Conservation (phyloP, 2,329 filamentous ascomycete species). For the Tolypocladium tropicale region DNA sequence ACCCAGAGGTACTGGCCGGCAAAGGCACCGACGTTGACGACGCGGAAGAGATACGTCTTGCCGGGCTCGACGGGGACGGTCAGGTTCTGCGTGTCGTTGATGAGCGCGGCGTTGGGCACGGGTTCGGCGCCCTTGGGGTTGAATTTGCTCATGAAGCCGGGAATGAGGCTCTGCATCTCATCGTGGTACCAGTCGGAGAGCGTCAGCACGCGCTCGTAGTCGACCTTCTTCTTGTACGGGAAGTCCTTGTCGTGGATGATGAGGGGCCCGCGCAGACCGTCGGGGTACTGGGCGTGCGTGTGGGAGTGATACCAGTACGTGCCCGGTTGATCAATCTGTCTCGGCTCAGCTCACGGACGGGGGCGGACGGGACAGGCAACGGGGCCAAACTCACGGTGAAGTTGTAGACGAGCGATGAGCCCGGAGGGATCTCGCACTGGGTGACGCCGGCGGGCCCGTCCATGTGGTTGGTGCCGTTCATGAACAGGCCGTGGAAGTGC, state of each 20-base stretch:
- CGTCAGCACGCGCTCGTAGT: slow-evolving; percentile 54
- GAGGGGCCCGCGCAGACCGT: slow-evolving; percentile 55
- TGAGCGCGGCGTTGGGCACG: slow-evolving; percentile 55
- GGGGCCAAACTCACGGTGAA: slow-evolving; percentile 45
- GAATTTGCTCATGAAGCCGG: slow-evolving; percentile 38
- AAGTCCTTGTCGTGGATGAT: slow-evolving; percentile 52
- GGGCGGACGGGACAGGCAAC: not conserved
- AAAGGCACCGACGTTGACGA: slow-evolving; percentile 67
- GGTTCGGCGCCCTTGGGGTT: slow-evolving; percentile 53
- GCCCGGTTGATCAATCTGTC: slow-evolving; percentile 52
- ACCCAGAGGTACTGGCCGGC: slow-evolving; percentile 57
- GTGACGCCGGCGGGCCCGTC: slow-evolving; percentile 58
- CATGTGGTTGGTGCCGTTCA: slow-evolving; percentile 58
- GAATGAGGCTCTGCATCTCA: slow-evolving; percentile 36
- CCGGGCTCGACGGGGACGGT: slow-evolving; percentile 50
- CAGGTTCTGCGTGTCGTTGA: slow-evolving; percentile 60
- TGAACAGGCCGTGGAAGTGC: slow-evolving; percentile 63
- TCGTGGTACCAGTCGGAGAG: slow-evolving; percentile 65
- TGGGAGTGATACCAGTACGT: slow-evolving; percentile 78
- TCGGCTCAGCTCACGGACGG: not conserved
- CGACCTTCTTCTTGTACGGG: slow-evolving; percentile 47
- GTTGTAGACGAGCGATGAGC: slow-evolving; percentile 57
- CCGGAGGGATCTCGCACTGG: slow-evolving; percentile 57
- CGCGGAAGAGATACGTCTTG: slow-evolving; percentile 62
- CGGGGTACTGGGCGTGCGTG: slow-evolving; percentile 56